Evolutionary conservation across 2,329 filamentous ascomycete species (phyloP).

Genomic region (Fusarium duplospermum): DNA sequence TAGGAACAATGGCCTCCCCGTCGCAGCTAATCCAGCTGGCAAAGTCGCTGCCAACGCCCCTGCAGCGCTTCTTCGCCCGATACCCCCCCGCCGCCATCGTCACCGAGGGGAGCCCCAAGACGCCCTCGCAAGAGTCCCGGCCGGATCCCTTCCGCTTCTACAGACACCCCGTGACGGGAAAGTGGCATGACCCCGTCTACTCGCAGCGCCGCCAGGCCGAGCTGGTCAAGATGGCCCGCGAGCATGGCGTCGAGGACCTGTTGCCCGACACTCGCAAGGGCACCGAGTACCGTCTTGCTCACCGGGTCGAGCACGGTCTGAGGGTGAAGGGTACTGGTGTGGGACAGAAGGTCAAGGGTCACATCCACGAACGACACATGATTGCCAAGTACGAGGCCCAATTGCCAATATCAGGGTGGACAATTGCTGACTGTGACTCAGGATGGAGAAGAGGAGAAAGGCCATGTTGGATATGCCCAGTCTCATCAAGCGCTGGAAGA

Average conservation of each 20-base stretch:
- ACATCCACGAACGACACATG: conserved; percentile 89
- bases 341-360: conserved; percentile 94
- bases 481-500: conserved; percentile 93
- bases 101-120: conserved; percentile 57
- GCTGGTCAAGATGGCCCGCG: conserved; percentile 84
- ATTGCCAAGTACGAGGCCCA: conserved; percentile 71
- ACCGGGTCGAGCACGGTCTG: conserved; percentile 82
- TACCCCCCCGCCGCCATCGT: conserved; percentile 81
- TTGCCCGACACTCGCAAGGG: conserved; percentile 83
- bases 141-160: conserved; percentile 85
- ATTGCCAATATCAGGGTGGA: background rate
- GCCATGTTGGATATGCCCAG: conserved; percentile 96
- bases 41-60: conserved; percentile 78
- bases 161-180: conserved; percentile 82
- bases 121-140: conserved; percentile 66
- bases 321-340: conserved; percentile 93
- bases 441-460: conserved; percentile 87
- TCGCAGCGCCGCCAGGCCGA: conserved; percentile 91
- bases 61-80: conserved; percentile 88
- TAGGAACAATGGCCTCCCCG: conserved; percentile 50
- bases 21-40: conserved; percentile 68
- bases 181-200: conserved; percentile 85
- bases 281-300: conserved; percentile 75
- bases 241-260: conserved; percentile 83
- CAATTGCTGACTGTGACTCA: conserved; percentile 49